A percentile compares a stretch with the other conserved stretches of the same genome.
Evolutionary conservation across 2,329 filamentous ascomycete species (phyloP).

Genomic region (Fonsecaea erecta): DNA sequence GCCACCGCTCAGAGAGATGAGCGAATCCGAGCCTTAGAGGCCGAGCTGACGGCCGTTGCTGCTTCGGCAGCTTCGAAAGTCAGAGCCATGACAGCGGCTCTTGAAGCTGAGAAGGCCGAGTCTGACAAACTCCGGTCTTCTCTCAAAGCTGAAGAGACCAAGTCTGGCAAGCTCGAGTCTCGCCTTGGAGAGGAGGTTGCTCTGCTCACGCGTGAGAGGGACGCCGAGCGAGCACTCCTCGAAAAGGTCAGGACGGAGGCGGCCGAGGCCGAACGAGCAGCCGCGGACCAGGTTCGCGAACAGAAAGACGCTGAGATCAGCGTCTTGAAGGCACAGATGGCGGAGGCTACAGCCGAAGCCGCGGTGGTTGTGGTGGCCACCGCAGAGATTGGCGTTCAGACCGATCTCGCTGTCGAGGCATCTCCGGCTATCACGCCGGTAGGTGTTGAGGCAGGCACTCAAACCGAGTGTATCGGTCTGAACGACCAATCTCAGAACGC

Average conservation of each 20-base stretch:
- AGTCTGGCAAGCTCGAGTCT: constrained; percentile 1
- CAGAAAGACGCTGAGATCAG: constrained; percentile 5
- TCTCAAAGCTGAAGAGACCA: neutral
- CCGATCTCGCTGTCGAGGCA: constrained; percentile 1
- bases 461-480: neutral
- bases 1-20: neutral
- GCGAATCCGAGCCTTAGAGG: neutral
- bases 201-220: neutral
- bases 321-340: constrained; percentile 1
- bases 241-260: neutral
- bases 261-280: neutral
- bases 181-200: neutral
- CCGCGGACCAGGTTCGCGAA: neutral
- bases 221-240: neutral
- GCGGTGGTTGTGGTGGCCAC: neutral
- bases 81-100: neutral
- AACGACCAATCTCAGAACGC: neutral
- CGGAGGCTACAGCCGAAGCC: neutral
- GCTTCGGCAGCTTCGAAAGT: constrained; percentile 1
- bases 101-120: constrained; percentile 2
- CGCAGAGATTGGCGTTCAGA: constrained; percentile 3
- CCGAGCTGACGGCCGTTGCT: neutral
- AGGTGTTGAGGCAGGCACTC: constrained; percentile 1
- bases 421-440: neutral
- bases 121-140: neutral